Percentiles rank a stretch among this genome's conserved stretches.
Conservation (phyloP, 1,284 basidiomycete genomes). For the Marasmius tenuissimus region DNA sequence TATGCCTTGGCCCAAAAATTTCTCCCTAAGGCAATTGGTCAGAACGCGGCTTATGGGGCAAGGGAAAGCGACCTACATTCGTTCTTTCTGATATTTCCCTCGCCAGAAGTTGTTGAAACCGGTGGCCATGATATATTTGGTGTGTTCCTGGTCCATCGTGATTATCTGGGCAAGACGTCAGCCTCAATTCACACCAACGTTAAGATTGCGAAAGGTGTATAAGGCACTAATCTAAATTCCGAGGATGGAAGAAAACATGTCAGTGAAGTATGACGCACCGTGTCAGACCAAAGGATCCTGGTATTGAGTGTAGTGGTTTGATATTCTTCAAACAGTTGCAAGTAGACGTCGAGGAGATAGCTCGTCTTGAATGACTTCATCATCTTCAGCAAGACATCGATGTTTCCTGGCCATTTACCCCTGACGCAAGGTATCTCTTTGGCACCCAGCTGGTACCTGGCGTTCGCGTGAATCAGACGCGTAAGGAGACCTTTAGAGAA, state of each 20-base stretch:
- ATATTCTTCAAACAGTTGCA: constrained; percentile 66
- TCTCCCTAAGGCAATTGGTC: constrained; percentile 45
- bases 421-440: constrained; percentile 54
- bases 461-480: constrained; percentile 35
- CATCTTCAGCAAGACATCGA: constrained; percentile 63
- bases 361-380: constrained; percentile 52
- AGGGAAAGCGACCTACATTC: constrained; percentile 45
- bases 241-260: background rate
- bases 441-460: constrained; percentile 49
- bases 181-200: background rate
- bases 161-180: constrained; percentile 46
- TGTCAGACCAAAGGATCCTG: constrained; percentile 64
- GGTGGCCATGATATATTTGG: constrained; percentile 64
- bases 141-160: constrained; percentile 70
- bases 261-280: constrained; percentile 39
- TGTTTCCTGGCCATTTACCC: constrained; percentile 73
- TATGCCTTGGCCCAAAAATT: constrained; percentile 67
- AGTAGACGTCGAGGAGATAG: constrained; percentile 62
- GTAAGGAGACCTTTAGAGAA: constrained; percentile 32
- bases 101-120: constrained; percentile 69
- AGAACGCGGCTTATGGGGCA: background rate
- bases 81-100: constrained; percentile 58
- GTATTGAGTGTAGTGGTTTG: constrained; percentile 67
- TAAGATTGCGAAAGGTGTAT: background rate
- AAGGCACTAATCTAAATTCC: background rate